Percentiles rank a stretch among this genome's conserved stretches.
Conservation (phyloP, 2,329 filamentous ascomycete genomes). For the Trichoderma polysporum region DNA sequence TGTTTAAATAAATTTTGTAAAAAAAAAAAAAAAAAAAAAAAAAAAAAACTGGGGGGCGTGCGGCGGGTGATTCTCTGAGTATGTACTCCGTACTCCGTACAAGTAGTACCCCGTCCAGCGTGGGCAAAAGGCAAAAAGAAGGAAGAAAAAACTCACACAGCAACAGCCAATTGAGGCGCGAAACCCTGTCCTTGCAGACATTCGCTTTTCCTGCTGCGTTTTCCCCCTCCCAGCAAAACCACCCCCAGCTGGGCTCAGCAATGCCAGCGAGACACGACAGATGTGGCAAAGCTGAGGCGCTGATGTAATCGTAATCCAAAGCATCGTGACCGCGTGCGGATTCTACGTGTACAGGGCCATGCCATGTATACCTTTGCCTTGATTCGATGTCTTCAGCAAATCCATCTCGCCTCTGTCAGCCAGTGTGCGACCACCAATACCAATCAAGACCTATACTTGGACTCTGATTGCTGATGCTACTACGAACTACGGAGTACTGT, state of each 20-base stretch:
- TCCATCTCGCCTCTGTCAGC: not conserved
- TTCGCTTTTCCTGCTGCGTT: not conserved
- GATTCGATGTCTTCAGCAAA: not conserved
- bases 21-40: not conserved
- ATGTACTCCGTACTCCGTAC: constrained; percentile 12
- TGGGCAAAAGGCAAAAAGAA: constrained; percentile 5
- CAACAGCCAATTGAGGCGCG: not conserved
- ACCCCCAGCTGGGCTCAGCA: constrained; percentile 14
- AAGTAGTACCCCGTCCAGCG: not conserved
- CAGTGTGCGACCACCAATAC: not conserved
- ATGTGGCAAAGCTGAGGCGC: constrained; percentile 17
- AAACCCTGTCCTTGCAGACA: constrained; percentile 17
- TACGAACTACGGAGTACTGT: not conserved
- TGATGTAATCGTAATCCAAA: constrained; percentile 6
- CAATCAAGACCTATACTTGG: not conserved
- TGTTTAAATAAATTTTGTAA: too few species aligned
- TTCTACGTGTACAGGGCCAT: not conserved
- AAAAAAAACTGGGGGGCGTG: not conserved
- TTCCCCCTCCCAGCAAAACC: not conserved
- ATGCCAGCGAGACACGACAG: constrained; percentile 14
- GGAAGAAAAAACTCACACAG: not conserved
- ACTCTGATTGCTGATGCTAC: not conserved
- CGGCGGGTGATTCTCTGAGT: constrained; percentile 10
- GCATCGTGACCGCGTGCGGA: not conserved
- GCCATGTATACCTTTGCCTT: too few species aligned